Evolutionary conservation across 768 basidiomycete species (phyloP).

Genomic region (Pulveroboletus sp.): DNA sequence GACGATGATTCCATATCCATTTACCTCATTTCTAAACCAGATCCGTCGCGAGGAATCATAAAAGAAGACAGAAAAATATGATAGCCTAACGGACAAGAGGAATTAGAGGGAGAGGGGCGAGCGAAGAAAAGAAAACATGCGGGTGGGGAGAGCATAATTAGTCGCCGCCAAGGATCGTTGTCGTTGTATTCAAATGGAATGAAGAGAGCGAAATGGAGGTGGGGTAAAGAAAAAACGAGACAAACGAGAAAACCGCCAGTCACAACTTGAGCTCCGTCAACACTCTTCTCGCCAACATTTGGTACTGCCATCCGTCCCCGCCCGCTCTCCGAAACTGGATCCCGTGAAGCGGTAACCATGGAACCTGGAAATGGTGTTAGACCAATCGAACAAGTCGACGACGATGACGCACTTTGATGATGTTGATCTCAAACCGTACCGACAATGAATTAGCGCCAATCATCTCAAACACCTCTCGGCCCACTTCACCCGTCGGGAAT

Average conservation of each 20-base stretch:
- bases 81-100: too few species aligned
- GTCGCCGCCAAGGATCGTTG: slow-evolving; percentile 22
- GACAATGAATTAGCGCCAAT: slow-evolving; percentile 75
- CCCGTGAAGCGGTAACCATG: slow-evolving; percentile 89
- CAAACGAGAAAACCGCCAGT: slow-evolving; percentile 21
- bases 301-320: slow-evolving; percentile 96
- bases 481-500: slow-evolving; percentile 63
- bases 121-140: not conserved
- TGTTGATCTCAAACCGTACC: slow-evolving; percentile 94
- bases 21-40: slow-evolving; percentile 2
- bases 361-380: slow-evolving; percentile 56
- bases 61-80: too few species aligned
- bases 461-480: slow-evolving; percentile 64
- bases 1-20: slow-evolving; percentile 3
- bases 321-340: slow-evolving; percentile 90
- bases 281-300: slow-evolving; percentile 87
- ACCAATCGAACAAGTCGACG: not conserved
- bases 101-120: too few species aligned
- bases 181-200: slow-evolving; percentile 9
- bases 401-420: slow-evolving; percentile 76
- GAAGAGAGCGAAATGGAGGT: not conserved
- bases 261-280: slow-evolving; percentile 85
- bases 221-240: not conserved
- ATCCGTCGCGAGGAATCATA: not conserved
- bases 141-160: not conserved